Base-by-base conservation (phyloP, 768 basidiomycete species). In the Ramaria sp. region DNA sequence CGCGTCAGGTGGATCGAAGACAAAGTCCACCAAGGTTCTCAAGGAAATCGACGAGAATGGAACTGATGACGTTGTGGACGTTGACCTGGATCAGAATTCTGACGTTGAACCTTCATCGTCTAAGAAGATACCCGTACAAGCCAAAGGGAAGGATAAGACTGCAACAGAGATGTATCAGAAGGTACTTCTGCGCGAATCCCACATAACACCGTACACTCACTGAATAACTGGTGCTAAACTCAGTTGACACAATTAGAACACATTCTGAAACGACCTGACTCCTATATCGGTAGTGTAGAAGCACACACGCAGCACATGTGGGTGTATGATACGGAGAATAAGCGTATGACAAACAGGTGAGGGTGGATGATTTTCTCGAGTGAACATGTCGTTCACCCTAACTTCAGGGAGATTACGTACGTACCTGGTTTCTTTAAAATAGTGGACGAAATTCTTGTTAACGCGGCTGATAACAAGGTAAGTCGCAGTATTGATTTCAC, bases 381-480 rank as follows among this genome's bases (percentile, higher is more conserved):
- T 1, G 30, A 7, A 17, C 20, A 37, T 55, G 5, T n/a, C 31
- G 27, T 37, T 31, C 42, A 45, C 54, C 45, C 41, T 5, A 19
- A 15, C 9, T 10, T 7, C 46, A 75, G 76, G 20, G 65, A 70
- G 10, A 73, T 71, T 31, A 89, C 82, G 64, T 99, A 86, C 66
- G 94, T 97, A 1, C 96, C 96, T 0, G 96, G 94, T 53, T 95
- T 99, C 70, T 93, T 94, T 81, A 99, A 99, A 78, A 99, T 99
- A 65, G 86, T 99, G 13, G 96, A 99, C 65, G 96, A 99, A 73
- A 99, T 99, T 65, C 76, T 99, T 2, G 96, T 99, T 64, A 99
- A 99, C 70, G 96, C 96, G 20, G 96, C 96, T 3, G 96, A 99
- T 69, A 96, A 98, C 73, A 99, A 99, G 85, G 95, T 90, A 61